Base-by-base conservation (phyloP, 164 flowering plant genomes). In the Macadamia integrifolia region DNA sequence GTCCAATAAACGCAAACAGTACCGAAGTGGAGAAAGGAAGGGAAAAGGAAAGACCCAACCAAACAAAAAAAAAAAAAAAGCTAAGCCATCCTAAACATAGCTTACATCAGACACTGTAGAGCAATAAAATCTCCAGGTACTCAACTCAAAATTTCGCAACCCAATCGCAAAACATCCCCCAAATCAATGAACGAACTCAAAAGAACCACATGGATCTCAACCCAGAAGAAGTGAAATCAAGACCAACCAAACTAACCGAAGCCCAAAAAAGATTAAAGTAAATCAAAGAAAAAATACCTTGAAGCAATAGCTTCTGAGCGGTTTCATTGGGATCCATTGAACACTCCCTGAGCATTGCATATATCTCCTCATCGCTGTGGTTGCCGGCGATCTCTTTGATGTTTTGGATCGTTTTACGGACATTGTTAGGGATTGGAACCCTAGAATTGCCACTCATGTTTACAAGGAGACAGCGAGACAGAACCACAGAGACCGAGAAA, bases 291-390 rank as follows among this genome's bases (percentile, higher is more conserved):
- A 9, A 9, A 46, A 46, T 53, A 53, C 57, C 57, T 53, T 53
- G 17, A 53, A 11, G 57, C 15, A 85, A 83, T 29, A 87, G 91
- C 78, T 76, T 80, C 58, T 85, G 86, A 17, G 79, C 68, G 63
- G 91, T 76, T 69, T 86, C 90, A 64, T 86, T 82, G 71, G 90
- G 90, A 83, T 86, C 90, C 88, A 84, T 86, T 53, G 77, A 67
- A 61, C 90, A 86, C 57, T 86, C 88, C 64, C 75, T 80, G 56
- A 86, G 87, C 88, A 85, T 86, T 80, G 87, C 83, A 67, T 83
- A 79, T 69, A 87, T 82, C 76, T 87, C 91, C 50, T 87, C 91
- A 3, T 87, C 91, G 65, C 73, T 68, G 69, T 83, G 84, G 64
- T 74, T 79, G 1, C 83, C 80, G 14, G 84, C 72, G 83, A 82